Evolutionary conservation across 2,329 filamentous ascomycete genomes (phyloP).

Genomic region (Botrytis squamosa): DNA sequence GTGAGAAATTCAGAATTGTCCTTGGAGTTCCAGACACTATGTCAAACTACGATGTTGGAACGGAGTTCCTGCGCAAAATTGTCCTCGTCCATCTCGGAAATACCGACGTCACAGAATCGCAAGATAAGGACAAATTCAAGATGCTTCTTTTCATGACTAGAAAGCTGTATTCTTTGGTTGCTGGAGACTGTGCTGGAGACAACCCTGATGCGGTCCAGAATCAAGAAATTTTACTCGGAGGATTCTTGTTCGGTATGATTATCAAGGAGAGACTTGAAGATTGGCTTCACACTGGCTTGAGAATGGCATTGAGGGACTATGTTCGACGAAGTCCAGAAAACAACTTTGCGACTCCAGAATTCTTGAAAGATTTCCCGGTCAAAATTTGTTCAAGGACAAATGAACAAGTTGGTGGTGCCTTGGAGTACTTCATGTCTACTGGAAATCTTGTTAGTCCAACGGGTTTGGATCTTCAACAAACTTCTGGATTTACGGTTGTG

Average conservation of each 20-base stretch:
- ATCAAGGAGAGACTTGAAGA: constrained; percentile 94
- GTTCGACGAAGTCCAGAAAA: constrained; percentile 57
- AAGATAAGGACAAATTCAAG: constrained; percentile 90
- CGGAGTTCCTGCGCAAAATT: constrained; percentile 85
- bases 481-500: constrained; percentile 91
- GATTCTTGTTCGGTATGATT: constrained; percentile 92
- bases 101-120: constrained; percentile 75
- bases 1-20: constrained; percentile 86
- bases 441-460: constrained; percentile 90
- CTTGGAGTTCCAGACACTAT: constrained; percentile 80
- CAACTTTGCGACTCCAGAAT: constrained; percentile 74
- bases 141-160: constrained; percentile 94
- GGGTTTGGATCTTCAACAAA: constrained; percentile 90
- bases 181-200: constrained; percentile 88
- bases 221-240: constrained; percentile 90
- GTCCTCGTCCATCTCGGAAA: constrained; percentile 91
- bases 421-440: constrained; percentile 96
- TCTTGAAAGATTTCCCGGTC: constrained; percentile 74
- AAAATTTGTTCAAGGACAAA: constrained; percentile 80
- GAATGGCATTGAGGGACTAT: constrained; percentile 56
- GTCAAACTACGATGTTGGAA: constrained; percentile 84
- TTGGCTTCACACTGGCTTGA: constrained; percentile 62
- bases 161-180: constrained; percentile 90
- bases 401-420: constrained; percentile 79
- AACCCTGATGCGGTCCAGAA: constrained; percentile 97